Percentiles rank a stretch among this genome's conserved stretches.
These are phyloP conservation scores for Podospora pseudopauciseta DNA, from an alignment of 495 filamentous ascomycete genomes.

Conservation along the genomic window DNA sequence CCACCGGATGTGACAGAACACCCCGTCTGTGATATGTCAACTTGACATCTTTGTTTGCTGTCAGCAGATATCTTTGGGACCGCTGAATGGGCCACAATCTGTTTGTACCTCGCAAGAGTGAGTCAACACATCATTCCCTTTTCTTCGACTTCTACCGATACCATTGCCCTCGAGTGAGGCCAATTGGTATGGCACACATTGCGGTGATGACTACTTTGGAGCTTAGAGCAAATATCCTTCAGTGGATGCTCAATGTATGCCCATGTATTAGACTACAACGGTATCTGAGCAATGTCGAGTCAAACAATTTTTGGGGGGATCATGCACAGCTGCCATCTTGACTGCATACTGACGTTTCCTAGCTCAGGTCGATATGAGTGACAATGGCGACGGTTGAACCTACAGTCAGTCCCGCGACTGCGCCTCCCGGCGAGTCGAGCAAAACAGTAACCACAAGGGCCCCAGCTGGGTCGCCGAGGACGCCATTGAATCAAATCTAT, in stretches of 20 bases:
- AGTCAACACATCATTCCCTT: conserved; percentile 14
- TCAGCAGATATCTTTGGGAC: background rate
- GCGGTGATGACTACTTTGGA: conserved; percentile 61
- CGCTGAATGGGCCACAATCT: conserved; percentile 7
- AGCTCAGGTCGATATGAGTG: conserved; percentile 36
- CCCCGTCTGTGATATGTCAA: background rate
- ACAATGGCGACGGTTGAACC: background rate
- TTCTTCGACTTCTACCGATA: background rate
- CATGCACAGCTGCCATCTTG: background rate
- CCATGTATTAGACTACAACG: conserved; percentile 93
- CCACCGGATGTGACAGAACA: background rate
- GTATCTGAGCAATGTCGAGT: conserved; percentile 71
- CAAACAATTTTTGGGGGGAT: background rate
- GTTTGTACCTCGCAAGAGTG: conserved; percentile 27
- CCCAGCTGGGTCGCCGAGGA: conserved; percentile 24
- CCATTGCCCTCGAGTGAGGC: conserved; percentile 1
- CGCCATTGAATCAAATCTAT: conserved; percentile 65
- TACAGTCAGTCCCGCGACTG: conserved; percentile 3
- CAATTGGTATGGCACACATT: conserved; percentile 16
- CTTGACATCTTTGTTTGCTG: conserved; percentile 16
- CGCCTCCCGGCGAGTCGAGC: background rate
- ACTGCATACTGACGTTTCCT: background rate
- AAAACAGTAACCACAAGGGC: conserved; percentile 19
- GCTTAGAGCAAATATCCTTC: conserved; percentile 62
- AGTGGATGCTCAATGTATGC: conserved; percentile 47